Percentiles rank a stretch among this genome's conserved stretches.
Conservation (phyloP, 1,284 basidiomycete species). For the Melampsora larici-populina region DNA sequence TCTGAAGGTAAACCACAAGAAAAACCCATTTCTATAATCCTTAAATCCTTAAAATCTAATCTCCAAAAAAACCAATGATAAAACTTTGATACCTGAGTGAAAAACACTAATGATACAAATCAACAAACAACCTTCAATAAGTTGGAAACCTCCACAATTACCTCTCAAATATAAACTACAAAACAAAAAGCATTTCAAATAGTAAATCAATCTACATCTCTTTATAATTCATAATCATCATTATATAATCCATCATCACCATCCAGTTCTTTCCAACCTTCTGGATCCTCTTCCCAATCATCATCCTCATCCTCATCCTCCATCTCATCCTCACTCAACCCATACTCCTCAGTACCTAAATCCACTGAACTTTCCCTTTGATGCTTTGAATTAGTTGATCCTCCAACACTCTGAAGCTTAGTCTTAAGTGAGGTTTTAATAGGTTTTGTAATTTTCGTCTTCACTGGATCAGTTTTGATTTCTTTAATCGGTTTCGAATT, state of each 20-base stretch:
- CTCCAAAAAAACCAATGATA: too few species aligned
- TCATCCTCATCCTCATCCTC: constrained; percentile 23
- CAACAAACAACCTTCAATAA: too few species aligned
- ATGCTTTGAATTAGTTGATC: background rate
- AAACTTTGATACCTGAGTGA: too few species aligned
- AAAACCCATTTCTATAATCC: too few species aligned
- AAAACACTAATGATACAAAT: too few species aligned
- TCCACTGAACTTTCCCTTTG: background rate
- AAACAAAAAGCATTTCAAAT: too few species aligned
- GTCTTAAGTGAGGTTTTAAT: background rate
- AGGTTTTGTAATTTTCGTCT: background rate
- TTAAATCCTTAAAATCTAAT: too few species aligned
- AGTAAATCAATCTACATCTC: too few species aligned
- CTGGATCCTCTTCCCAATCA: constrained; percentile 43
- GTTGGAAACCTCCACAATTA: too few species aligned
- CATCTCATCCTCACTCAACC: constrained; percentile 5
- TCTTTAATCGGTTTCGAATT: background rate
- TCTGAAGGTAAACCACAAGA: too few species aligned
- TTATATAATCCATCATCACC: constrained; percentile 11
- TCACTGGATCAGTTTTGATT: background rate
- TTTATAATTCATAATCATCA: background rate
- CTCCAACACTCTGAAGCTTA: too few species aligned
- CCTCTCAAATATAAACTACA: too few species aligned
- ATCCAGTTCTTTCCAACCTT: constrained; percentile 36
- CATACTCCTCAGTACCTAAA: background rate